Evolutionary conservation across 768 basidiomycete species (phyloP).

Genomic region (Phanerochaete sordida): DNA sequence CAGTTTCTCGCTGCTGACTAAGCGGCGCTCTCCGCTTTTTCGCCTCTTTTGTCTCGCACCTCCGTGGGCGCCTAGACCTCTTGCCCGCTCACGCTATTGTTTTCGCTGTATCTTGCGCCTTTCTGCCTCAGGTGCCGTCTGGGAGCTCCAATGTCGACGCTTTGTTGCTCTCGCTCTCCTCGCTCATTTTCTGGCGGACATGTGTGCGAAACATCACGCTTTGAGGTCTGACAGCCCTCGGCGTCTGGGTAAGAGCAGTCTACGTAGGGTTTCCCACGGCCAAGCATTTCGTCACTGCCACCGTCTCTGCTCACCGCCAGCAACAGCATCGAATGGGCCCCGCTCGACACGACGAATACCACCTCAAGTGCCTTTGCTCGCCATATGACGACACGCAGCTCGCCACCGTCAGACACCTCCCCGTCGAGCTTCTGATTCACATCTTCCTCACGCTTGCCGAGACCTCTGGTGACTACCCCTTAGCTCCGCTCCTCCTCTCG

Average conservation of each 20-base stretch:
- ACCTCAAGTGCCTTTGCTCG: background rate
- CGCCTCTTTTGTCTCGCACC: background rate
- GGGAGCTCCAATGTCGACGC: background rate
- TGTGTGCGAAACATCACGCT: background rate
- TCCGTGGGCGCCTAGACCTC: background rate
- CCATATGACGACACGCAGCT: background rate
- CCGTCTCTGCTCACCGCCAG: background rate
- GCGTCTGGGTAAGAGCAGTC: conserved; percentile 2
- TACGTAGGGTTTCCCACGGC: background rate
- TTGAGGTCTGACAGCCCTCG: background rate
- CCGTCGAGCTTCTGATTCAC: conserved; percentile 60
- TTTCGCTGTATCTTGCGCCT: background rate
- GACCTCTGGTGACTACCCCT: conserved; percentile 31
- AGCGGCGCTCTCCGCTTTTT: conserved; percentile 19
- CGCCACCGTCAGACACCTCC: conserved; percentile 34
- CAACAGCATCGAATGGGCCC: background rate
- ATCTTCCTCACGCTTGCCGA: conserved; percentile 44
- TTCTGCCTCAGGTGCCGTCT: background rate
- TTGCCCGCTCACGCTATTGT: background rate
- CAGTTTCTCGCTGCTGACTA: conserved; percentile 41
- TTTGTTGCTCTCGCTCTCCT: background rate
- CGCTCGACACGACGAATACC: background rate
- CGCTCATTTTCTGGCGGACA: background rate
- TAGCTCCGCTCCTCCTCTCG: conserved; percentile 46
- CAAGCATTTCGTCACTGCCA: conserved; percentile 1